Evolutionary conservation across 768 basidiomycete genomes (phyloP).

Genomic region (Leucosporidium yakuticum): DNA sequence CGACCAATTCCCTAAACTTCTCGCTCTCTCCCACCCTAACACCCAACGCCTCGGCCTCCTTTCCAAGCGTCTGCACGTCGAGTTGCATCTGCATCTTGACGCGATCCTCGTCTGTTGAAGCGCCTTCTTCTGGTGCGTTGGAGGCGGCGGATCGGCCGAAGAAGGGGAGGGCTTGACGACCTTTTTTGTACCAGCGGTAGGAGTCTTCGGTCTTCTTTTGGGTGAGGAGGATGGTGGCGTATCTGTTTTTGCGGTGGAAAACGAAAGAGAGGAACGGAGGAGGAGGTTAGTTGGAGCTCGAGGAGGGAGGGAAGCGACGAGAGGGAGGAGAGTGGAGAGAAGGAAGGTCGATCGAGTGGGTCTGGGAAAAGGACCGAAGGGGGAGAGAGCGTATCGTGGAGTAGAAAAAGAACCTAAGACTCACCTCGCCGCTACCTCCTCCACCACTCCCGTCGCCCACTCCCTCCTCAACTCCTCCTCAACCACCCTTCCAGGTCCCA

Average conservation of each 20-base stretch:
- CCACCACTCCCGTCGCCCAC: conserved; percentile 42
- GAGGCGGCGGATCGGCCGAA: conserved; percentile 54
- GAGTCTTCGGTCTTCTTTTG: conserved; percentile 93
- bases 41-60: conserved; percentile 65
- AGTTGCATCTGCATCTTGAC: conserved; percentile 77
- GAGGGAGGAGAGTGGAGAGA: too few relatives aligned
- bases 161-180: conserved; percentile 64
- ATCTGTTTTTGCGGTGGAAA: conserved; percentile 59
- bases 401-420: background rate
- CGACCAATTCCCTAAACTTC: conserved; percentile 42
- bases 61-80: conserved; percentile 77
- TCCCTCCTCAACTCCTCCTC: conserved; percentile 50
- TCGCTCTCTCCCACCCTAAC: conserved; percentile 51
- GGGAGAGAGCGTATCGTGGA: background rate
- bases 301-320: background rate
- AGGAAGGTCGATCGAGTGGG: background rate
- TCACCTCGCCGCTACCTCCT: conserved; percentile 42
- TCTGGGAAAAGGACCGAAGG: background rate
- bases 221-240: conserved; percentile 67
- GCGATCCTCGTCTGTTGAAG: conserved; percentile 71
- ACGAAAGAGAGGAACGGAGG: background rate
- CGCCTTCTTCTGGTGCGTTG: conserved; percentile 56
- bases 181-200: conserved; percentile 68
- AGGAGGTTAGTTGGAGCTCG: background rate
- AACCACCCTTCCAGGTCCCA: conserved; percentile 57